Conservation (phyloP, 2,329 filamentous ascomycete genomes). For the Escovopsis weberi region DNA sequence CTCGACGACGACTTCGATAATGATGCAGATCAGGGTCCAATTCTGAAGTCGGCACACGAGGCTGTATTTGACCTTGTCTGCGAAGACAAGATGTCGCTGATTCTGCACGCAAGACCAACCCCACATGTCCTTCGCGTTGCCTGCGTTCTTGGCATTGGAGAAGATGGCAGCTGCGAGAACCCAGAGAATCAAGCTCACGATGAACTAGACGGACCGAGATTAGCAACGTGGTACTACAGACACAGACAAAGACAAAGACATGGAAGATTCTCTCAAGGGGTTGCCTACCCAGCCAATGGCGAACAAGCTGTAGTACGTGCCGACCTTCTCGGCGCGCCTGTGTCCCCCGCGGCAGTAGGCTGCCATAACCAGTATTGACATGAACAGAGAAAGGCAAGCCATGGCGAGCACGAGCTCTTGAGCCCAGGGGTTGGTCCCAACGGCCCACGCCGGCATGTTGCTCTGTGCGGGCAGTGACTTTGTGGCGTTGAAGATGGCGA, state of each 20-base stretch:
- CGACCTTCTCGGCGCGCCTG: slow-evolving; percentile 76
- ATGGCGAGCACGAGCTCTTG: slow-evolving; percentile 72
- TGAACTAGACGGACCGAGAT: slow-evolving; percentile 37
- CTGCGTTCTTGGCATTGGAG: slow-evolving; percentile 58
- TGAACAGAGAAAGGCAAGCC: slow-evolving; percentile 63
- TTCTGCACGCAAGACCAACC: slow-evolving; percentile 96
- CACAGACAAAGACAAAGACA: not conserved
- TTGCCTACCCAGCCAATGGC: slow-evolving; percentile 56
- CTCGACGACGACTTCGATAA: slow-evolving; percentile 92
- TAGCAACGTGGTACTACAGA: slow-evolving; percentile 2
- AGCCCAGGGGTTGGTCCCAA: slow-evolving; percentile 62
- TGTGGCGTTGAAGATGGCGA: slow-evolving; percentile 86
- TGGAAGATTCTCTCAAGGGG: not conserved
- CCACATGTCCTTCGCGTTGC: slow-evolving; percentile 79
- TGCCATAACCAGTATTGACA: slow-evolving; percentile 67
- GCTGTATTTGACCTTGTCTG: slow-evolving; percentile 70
- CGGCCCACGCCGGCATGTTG: slow-evolving; percentile 72
- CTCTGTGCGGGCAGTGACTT: slow-evolving; percentile 60
- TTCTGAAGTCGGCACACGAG: slow-evolving; percentile 87
- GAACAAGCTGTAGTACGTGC: slow-evolving; percentile 91
- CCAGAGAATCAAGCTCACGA: slow-evolving; percentile 89
- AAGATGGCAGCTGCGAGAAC: slow-evolving; percentile 70
- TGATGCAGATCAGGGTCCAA: slow-evolving; percentile 90
- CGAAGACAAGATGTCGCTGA: slow-evolving; percentile 60
- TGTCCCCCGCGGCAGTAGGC: slow-evolving; percentile 86